Percentiles rank a stretch among this genome's conserved stretches.
Evolutionary conservation across 1,139 yeast species (phyloP).

Genomic region (Arxiozyma telluris): DNA sequence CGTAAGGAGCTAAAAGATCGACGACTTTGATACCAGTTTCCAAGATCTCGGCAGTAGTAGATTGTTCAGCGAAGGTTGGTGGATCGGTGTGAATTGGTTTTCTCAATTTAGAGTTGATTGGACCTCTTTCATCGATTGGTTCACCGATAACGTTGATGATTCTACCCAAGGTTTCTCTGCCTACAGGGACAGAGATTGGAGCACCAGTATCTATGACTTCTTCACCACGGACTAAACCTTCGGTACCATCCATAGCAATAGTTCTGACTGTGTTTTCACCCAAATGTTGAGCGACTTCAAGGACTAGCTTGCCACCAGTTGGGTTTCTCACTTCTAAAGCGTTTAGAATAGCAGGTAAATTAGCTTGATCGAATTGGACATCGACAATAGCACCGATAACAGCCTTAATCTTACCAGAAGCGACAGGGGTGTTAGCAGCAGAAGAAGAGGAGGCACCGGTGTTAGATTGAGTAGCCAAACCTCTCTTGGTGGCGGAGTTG

Average conservation of each 20-base stretch:
- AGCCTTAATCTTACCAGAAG: slow-evolving; percentile 84
- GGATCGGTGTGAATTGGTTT: slow-evolving; percentile 99
- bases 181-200: slow-evolving; percentile 98
- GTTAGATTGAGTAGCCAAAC: neutral
- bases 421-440: slow-evolving; percentile 47
- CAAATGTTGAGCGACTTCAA: slow-evolving; percentile 98
- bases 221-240: slow-evolving; percentile 98
- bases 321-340: slow-evolving; percentile 80
- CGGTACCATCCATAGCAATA: slow-evolving; percentile 99
- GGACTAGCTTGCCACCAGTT: slow-evolving; percentile 63
- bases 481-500: neutral
- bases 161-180: slow-evolving; percentile 98
- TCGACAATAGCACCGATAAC: slow-evolving; percentile 99
- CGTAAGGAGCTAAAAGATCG: slow-evolving; percentile 98
- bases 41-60: slow-evolving; percentile 94
- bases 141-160: slow-evolving; percentile 98
- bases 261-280: slow-evolving; percentile 99
- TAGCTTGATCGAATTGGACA: slow-evolving; percentile 96
- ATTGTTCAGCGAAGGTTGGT: slow-evolving; percentile 91
- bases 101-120: slow-evolving; percentile 82
- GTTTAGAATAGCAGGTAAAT: slow-evolving; percentile 93
- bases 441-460: slow-evolving; percentile 50
- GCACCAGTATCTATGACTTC: slow-evolving; percentile 89
- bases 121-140: slow-evolving; percentile 99
- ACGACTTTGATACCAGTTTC: slow-evolving; percentile 99